phyloP scores from a whole-genome alignment of 2,329 filamentous ascomycete genomes.

The Huntiella decipiens region DNA sequence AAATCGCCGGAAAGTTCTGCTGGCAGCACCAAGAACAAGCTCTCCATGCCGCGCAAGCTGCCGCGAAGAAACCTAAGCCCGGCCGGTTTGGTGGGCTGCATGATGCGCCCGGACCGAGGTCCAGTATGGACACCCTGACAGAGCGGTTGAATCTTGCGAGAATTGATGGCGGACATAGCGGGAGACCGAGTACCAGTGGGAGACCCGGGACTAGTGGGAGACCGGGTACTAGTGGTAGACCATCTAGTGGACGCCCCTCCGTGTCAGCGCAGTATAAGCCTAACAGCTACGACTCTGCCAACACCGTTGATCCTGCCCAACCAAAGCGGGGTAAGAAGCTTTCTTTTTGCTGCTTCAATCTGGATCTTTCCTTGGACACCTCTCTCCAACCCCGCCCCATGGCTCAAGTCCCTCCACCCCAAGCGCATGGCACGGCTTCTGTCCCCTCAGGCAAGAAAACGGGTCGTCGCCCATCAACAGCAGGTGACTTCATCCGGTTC shows the following conservation, averaged over 20 bases:
- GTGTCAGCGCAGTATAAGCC: too few relatives aligned
- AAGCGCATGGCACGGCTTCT: background rate
- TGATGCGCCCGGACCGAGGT: constrained; percentile 17
- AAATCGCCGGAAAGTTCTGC: constrained; percentile 55
- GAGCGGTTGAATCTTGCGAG: constrained; percentile 61
- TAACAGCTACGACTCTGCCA: too few relatives aligned
- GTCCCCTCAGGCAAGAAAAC: constrained; percentile 8
- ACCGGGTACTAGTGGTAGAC: too few relatives aligned
- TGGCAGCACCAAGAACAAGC: constrained; percentile 94
- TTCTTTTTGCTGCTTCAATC: constrained; percentile 8
- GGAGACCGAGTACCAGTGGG: constrained; percentile 1
- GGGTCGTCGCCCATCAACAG: constrained; percentile 12
- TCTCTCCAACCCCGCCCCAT: constrained; percentile 15
- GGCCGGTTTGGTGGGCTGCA: constrained; percentile 43
- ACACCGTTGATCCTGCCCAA: background rate
- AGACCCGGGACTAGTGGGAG: too few relatives aligned
- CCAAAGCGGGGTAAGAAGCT: background rate
- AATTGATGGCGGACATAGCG: constrained; percentile 28
- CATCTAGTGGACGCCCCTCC: too few relatives aligned
- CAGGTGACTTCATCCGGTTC: constrained; percentile 33
- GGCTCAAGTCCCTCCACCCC: constrained; percentile 22
- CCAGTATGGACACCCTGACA: constrained; percentile 57
- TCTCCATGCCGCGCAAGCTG: constrained; percentile 22
- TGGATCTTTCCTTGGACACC: constrained; percentile 1
- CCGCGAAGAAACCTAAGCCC: constrained; percentile 11